These are phyloP conservation scores for Linnemannia exigua DNA, from an alignment of 192 early-diverging fungal species.

Conservation along the genomic window DNA sequence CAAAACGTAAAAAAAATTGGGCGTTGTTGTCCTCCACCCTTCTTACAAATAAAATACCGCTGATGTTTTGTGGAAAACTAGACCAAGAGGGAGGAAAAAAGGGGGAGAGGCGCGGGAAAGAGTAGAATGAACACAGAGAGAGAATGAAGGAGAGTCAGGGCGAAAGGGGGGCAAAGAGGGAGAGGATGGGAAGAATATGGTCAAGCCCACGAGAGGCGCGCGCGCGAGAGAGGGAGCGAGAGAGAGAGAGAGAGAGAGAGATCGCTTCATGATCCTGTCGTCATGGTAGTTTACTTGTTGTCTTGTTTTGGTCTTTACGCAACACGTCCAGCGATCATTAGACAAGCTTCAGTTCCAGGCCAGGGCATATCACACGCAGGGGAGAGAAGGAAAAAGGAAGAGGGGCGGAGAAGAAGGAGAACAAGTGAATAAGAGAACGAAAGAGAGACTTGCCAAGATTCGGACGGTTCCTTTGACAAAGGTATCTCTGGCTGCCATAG, in stretches of 20 bases:
- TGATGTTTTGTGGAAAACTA: not conserved
- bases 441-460: slow-evolving; percentile 43
- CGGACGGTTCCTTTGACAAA: slow-evolving; percentile 41
- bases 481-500: slow-evolving; percentile 55
- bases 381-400: not conserved
- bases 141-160: not conserved
- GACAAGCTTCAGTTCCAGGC: not conserved
- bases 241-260: not conserved
- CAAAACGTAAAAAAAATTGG: not conserved
- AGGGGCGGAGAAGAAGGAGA: slow-evolving; percentile 1
- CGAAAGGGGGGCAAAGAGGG: slow-evolving; percentile 2
- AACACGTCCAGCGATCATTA: not conserved
- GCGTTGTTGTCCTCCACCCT: not conserved
- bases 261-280: not conserved
- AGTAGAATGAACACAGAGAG: not conserved
- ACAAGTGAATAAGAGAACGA: not conserved
- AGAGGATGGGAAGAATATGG: not conserved
- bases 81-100: slow-evolving; percentile 15
- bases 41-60: not conserved
- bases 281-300: not conserved
- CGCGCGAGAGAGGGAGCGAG: not conserved
- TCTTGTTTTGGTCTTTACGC: not conserved
- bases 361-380: not conserved
- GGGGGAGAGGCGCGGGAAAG: not conserved
- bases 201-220: not conserved